Conservation (phyloP, 1,284 basidiomycete genomes). For the Fistulinella cinereoalba region DNA sequence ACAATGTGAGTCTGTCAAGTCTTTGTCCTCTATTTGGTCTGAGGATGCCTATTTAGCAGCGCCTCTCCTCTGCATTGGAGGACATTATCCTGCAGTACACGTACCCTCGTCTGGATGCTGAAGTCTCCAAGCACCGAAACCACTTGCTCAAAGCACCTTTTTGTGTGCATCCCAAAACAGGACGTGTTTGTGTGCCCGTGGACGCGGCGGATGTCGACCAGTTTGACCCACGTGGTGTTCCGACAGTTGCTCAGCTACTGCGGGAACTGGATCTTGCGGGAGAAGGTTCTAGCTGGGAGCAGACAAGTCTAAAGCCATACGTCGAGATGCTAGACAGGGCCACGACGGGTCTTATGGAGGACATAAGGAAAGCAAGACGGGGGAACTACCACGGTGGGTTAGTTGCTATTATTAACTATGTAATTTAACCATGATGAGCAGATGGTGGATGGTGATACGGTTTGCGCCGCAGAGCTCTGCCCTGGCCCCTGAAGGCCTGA, state of each 20-base stretch:
- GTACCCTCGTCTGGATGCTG: conserved; percentile 94
- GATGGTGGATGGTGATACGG: conserved; percentile 30
- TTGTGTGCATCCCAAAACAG: conserved; percentile 95
- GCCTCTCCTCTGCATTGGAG: conserved; percentile 56
- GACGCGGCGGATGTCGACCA: conserved; percentile 75
- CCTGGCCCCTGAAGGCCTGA: too few relatives aligned
- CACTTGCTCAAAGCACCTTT: conserved; percentile 98
- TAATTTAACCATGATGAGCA: conserved; percentile 4
- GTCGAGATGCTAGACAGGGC: conserved; percentile 89
- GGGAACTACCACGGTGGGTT: conserved; percentile 27
- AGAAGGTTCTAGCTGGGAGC: conserved; percentile 60
- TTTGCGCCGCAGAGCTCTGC: too few relatives aligned
- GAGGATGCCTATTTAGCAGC: conserved; percentile 28
- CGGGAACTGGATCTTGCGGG: conserved; percentile 65
- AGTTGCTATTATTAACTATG: not conserved
- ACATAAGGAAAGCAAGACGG: conserved; percentile 52
- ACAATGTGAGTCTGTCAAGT: conserved; percentile 11
- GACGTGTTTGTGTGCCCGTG: conserved; percentile 92
- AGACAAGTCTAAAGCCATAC: conserved; percentile 81
- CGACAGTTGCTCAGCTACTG: conserved; percentile 83
- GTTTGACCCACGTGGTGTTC: conserved; percentile 86
- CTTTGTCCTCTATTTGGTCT: not conserved
- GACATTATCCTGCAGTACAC: conserved; percentile 94
- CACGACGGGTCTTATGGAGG: conserved; percentile 55
- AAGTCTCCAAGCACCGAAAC: conserved; percentile 96